These are phyloP conservation scores for Apiotrichum akiyoshidainum DNA, from an alignment of 1,284 basidiomycete species.

Conservation along the genomic window DNA sequence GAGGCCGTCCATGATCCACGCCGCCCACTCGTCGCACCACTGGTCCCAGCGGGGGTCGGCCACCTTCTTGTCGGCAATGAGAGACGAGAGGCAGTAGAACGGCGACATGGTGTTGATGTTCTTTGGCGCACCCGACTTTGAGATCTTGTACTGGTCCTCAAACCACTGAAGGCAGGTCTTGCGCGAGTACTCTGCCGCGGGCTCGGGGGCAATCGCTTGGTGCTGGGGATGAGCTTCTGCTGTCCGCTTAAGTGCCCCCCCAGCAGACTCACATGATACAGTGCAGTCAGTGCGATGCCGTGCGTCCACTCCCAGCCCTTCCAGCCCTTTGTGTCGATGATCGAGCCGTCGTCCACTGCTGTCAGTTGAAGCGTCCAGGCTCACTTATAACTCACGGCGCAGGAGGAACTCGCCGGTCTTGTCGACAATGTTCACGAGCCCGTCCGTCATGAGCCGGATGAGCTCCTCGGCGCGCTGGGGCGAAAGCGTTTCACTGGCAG, in stretches of 20 bases:
- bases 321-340: conserved; percentile 67
- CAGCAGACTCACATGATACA: conserved; percentile 18
- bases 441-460: conserved; percentile 57
- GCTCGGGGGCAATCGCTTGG: conserved; percentile 43
- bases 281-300: conserved; percentile 48
- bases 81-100: conserved; percentile 59
- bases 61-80: conserved; percentile 42
- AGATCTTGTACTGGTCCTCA: conserved; percentile 56
- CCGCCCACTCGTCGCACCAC: conserved; percentile 61
- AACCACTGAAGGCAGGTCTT: conserved; percentile 60
- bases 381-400: conserved; percentile 41
- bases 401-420: conserved; percentile 60
- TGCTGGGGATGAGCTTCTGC: conserved; percentile 24
- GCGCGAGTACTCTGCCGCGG: conserved; percentile 53
- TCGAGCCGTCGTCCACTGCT: conserved; percentile 57
- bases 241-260: neutral
- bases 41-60: conserved; percentile 32
- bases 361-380: neutral
- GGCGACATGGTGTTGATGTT: conserved; percentile 69
- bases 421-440: conserved; percentile 62
- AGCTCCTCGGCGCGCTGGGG: conserved; percentile 36
- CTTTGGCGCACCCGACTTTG: conserved; percentile 57
- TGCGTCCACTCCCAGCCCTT: conserved; percentile 67
- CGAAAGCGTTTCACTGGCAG: conserved; percentile 17
- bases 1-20: conserved; percentile 64